Base-by-base conservation (phyloP, 2,329 filamentous ascomycete species). In the Paracoccidioides lutzii region DNA sequence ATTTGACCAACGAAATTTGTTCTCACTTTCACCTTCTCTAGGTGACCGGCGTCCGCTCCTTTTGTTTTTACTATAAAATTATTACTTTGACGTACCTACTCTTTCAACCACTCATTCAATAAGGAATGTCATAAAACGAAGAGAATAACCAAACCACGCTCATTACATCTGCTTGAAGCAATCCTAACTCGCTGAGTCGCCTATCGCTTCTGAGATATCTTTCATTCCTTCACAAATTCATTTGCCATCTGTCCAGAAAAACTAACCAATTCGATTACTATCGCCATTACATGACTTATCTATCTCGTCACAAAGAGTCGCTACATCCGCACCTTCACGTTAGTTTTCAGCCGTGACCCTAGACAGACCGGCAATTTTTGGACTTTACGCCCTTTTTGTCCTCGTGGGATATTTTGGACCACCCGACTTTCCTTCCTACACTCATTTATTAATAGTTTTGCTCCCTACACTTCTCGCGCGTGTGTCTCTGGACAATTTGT, bases 101-200 rank as follows among this genome's bases (percentile, higher is more conserved):
- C n/a, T 22, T 22, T 22, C 22, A 22, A 12, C 10, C 37, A 28
- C 14, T 54, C 42, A 46, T 48, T 49, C 43, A n/a, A 2, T 22
- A 22, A 22, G 22, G 22, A 22, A 22, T 22, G 22, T 22, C 22
- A 22, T 22, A 37, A 30, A 35, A 32, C 7, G n/a, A 32, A 52
- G 22, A 38, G 7, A 15, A 7, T 41, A 14, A 30, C 35, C 5
- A 9, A 30, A 22, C 7, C 7, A n/a, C 6, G 22, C 41, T 30
- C 15, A 54, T 40, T 48, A 2, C 42, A n/a, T 38, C 42, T 54
- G 15, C 42, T 54, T 48, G 52, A 54, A 54, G 35, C 43, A 54
- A 35, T n/a, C 33, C 33, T 35, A 28, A 12, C 30, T 22, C 22
- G 22, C 2, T 22, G 22, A 22, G 22, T 22, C 22, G 22, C 22